Evolutionary conservation across 441 rosid genomes (phyloP), one percentile per base, ranked within the genome.

Genomic region (Erysimum cheiri): DNA sequence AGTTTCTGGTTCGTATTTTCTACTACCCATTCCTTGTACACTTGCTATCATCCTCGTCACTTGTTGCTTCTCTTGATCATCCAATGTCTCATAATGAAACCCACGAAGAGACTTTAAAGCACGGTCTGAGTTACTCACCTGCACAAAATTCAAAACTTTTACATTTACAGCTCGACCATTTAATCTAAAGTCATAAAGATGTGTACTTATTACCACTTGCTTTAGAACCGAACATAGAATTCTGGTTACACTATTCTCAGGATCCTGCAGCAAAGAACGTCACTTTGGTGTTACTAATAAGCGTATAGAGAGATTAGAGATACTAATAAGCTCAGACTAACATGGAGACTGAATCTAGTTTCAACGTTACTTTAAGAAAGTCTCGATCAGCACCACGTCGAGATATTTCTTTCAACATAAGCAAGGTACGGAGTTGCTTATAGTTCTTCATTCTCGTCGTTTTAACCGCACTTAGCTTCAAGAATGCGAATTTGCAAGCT

Each of bases 351-450:
- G 44, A 56, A 63, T 56, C 19, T 13, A n/a, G 41, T 54, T 43
- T 49, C 53, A 36, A 31, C 10, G 32, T 77, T 71, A 77, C 77
- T 61, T 77, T 77, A 31, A 78, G 70, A 64, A 55, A 59, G 64
- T 78, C 81, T 8, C 81, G 49, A 37, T 78, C 78, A 69, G 78
- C 78, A 62, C 81, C 81, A 78, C 78, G 78, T 29, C 78, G 72
- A 69, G 75, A 26, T 33, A 78, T 78, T 29, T 78, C 81, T 69
- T 78, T 78, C 75, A 78, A 58, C 75, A 69, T 41, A 69, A 78
- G 78, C 72, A 78, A 56, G 6, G 81, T 73, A 12, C 81, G 81
- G 29, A 78, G 13, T 37, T 73, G 78, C 71, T 69, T 69, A 53
- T 78, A 78, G 59, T 48, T 78, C 68, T 78, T 78, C 78, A 78